Evolutionary conservation across 2,329 filamentous ascomycete genomes (phyloP), one percentile per base, ranked within the genome.

Genomic region (Cladosporium sp.): DNA sequence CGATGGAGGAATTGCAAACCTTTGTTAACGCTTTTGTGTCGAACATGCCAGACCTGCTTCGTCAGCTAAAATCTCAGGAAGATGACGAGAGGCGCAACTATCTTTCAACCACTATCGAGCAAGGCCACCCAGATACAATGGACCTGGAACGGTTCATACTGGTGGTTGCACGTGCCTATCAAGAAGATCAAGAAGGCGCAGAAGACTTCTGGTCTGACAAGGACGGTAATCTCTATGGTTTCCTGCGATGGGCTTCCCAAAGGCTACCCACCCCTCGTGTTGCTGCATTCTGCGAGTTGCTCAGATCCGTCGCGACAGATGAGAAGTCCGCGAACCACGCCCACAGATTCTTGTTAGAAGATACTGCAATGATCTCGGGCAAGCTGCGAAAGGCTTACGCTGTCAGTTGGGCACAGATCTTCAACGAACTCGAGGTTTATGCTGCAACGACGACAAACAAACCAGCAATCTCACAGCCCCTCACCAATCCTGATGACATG

Each of bases 241-340:
- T 99, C 76, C 85, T 99, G 76, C 92, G 96, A 70, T 99, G 95
- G 95, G 92, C 93, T n/a, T 97, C 95, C 3, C 90, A 92, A 71
- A 86, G 95, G 72, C 93, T 96, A 68, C 97, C 96, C 0, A 97
- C 96, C 0, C 95, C 95, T n/a, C 86, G 97, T 28, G 93, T 96
- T 67, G 95, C 92, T 68, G 93, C 94, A 14, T 99, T 98, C 73
- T 99, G 95, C 78, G 94, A 98, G 76, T 94, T 99, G 88, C 83
- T 99, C 18, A 91, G 93, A 74, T 90, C 93, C 1, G 89, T 99
- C 58, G 92, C 95, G 0, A 88, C 90, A 61, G 92, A 92, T 62
- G 87, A 92, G 64, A 87, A 91, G 63, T 95, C 92, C 72, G 94
- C 95, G 32, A 89, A 90, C 64, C 86, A 91, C 18, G 92, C 94